Percentiles rank a stretch among this genome's conserved stretches.
phyloP scores from a whole-genome alignment of 345 rosid genomes.

The Arabis hirsuta region DNA sequence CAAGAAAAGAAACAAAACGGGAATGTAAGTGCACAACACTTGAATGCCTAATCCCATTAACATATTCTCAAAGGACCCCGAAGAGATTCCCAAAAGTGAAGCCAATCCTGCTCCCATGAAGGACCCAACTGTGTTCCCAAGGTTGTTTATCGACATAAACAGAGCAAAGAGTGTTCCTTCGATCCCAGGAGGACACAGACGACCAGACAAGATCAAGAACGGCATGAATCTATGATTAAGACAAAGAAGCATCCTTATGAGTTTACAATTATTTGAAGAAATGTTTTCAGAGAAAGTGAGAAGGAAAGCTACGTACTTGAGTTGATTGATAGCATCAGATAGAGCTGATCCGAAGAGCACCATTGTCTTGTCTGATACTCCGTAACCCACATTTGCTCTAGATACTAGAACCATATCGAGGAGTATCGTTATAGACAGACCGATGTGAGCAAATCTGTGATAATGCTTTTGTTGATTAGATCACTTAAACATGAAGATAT shows the following conservation, averaged over 20 bases:
- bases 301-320: constrained; percentile 59
- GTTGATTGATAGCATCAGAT: constrained; percentile 88
- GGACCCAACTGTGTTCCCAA: constrained; percentile 85
- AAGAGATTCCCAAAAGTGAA: constrained; percentile 71
- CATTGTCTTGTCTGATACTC: constrained; percentile 86
- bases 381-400: constrained; percentile 54
- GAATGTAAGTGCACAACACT: constrained; percentile 76
- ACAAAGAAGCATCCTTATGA: constrained; percentile 15
- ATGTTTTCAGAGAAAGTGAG: background rate
- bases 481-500: background rate
- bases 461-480: constrained; percentile 32
- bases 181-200: constrained; percentile 93
- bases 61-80: constrained; percentile 89
- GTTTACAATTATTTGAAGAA: background rate
- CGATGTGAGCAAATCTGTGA: constrained; percentile 83
- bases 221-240: constrained; percentile 82
- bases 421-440: constrained; percentile 62
- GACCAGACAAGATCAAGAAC: constrained; percentile 91
- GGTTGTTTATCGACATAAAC: constrained; percentile 94
- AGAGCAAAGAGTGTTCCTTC: constrained; percentile 96
- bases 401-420: constrained; percentile 80
- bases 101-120: constrained; percentile 92
- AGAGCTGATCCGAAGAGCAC: constrained; percentile 92
- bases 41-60: constrained; percentile 69
- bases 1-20: constrained; percentile 70